These are phyloP conservation scores for Pichia gijzeniarum DNA, from an alignment of 805 yeast genomes.

Conservation along the genomic window DNA sequence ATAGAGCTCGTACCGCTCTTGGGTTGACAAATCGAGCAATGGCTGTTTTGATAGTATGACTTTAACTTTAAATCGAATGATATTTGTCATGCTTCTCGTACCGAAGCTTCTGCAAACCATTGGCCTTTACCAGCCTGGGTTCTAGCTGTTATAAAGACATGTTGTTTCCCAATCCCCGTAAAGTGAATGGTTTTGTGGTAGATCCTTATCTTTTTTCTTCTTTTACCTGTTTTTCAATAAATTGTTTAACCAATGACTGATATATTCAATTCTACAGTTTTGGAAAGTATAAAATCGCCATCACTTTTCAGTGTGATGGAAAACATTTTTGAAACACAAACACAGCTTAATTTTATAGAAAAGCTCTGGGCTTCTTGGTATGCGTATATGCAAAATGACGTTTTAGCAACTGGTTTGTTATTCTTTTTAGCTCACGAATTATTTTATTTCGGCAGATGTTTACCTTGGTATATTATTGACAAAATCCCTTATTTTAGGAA, in stretches of 20 bases:
- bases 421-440: constrained; percentile 50
- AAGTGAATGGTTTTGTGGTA: too few species aligned
- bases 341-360: constrained; percentile 38
- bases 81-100: too few species aligned
- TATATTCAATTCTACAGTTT: constrained; percentile 27
- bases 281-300: constrained; percentile 21
- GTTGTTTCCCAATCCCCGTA: too few species aligned
- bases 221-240: too few species aligned
- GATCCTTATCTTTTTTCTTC: too few species aligned
- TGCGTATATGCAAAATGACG: constrained; percentile 46
- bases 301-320: constrained; percentile 31
- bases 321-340: constrained; percentile 34
- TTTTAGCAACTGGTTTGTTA: constrained; percentile 51
- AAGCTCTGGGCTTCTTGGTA: constrained; percentile 53
- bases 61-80: too few species aligned
- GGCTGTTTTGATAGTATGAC: too few species aligned
- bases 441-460: constrained; percentile 52
- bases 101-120: too few species aligned
- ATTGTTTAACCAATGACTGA: constrained; percentile 20
- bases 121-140: too few species aligned
- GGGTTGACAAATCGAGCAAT: too few species aligned
- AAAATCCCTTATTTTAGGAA: constrained; percentile 44
- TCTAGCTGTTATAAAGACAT: too few species aligned
- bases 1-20: too few species aligned
- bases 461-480: constrained; percentile 54